phyloP scores from a whole-genome alignment of 179 eudicot genomes.

The Heliamphora pulchella region DNA sequence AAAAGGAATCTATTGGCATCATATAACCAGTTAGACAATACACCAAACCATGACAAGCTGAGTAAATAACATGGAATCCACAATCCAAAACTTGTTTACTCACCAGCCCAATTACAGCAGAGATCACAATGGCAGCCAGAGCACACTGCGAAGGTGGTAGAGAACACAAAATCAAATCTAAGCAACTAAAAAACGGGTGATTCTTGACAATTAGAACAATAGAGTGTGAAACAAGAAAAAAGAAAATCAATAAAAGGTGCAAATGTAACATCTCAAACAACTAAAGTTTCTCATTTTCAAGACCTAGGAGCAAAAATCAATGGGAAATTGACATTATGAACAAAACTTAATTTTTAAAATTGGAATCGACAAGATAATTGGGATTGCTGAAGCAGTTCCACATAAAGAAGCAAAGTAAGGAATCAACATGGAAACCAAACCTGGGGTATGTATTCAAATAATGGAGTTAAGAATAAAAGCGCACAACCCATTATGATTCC shows the following conservation, averaged over 20 bases:
- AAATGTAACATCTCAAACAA: slow-evolving; percentile 2
- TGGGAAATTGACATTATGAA: not conserved
- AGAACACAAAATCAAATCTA: slow-evolving; percentile 11
- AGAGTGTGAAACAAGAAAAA: not conserved
- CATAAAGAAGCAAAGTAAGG: not conserved
- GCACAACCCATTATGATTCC: slow-evolving; percentile 83
- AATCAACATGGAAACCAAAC: slow-evolving; percentile 26
- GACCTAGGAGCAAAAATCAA: not conserved
- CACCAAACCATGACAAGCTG: not conserved
- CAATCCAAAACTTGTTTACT: slow-evolving; percentile 24
- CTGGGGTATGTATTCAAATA: slow-evolving; percentile 94
- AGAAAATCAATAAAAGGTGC: not conserved
- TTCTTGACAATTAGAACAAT: slow-evolving; percentile 11
- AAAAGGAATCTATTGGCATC: not conserved
- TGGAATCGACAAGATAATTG: not conserved
- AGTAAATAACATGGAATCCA: not conserved
- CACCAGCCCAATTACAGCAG: slow-evolving; percentile 96
- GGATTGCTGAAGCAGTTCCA: not conserved
- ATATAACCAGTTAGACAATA: not conserved
- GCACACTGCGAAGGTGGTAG: slow-evolving; percentile 55
- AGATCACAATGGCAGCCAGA: slow-evolving; percentile 88
- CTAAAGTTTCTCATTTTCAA: not conserved
- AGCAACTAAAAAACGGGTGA: slow-evolving; percentile 21
- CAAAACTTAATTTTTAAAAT: not conserved
- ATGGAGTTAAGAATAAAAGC: slow-evolving; percentile 74